phyloP scores from a whole-genome alignment of 2,329 filamentous ascomycete genomes.

The Magnaporthiopsis rhizophila region DNA sequence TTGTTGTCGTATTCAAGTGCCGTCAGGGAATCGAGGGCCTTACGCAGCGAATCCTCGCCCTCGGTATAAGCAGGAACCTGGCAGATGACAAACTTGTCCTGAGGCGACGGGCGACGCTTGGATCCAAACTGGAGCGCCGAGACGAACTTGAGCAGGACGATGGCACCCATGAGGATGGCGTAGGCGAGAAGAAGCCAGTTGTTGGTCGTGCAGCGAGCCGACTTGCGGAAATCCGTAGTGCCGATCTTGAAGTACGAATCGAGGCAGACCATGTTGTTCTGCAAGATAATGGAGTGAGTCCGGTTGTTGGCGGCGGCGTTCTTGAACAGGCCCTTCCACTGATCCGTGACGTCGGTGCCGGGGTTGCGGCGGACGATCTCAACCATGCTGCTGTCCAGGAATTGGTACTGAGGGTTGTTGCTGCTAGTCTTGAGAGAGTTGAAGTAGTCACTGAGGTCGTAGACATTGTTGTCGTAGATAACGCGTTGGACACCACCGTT shows the following conservation, averaged over 20 bases:
- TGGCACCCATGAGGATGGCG: constrained; percentile 70
- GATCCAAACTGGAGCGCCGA: constrained; percentile 89
- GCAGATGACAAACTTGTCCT: constrained; percentile 98
- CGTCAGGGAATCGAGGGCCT: constrained; percentile 89
- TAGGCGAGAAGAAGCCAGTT: constrained; percentile 86
- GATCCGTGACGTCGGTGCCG: constrained; percentile 66
- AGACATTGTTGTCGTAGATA: constrained; percentile 66
- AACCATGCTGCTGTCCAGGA: constrained; percentile 62
- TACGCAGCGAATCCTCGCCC: constrained; percentile 88
- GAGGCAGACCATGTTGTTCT: constrained; percentile 70
- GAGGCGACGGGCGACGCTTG: constrained; percentile 78
- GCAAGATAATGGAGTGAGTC: constrained; percentile 41
- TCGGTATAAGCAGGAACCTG: constrained; percentile 97
- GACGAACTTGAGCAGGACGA: constrained; percentile 84
- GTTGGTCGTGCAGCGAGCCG: constrained; percentile 72
- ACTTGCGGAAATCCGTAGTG: constrained; percentile 73
- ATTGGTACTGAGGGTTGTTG: constrained; percentile 52
- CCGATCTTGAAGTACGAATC: constrained; percentile 78
- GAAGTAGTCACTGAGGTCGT: constrained; percentile 90
- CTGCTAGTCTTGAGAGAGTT: constrained; percentile 58
- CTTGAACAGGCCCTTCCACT: constrained; percentile 49
- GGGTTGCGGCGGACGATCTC: constrained; percentile 65
- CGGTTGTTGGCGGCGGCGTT: constrained; percentile 43
- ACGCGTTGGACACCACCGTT: constrained; percentile 69
- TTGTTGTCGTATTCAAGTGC: constrained; percentile 97